Conservation (phyloP, 768 basidiomycete species). For the Boletus tylopilopsis region DNA sequence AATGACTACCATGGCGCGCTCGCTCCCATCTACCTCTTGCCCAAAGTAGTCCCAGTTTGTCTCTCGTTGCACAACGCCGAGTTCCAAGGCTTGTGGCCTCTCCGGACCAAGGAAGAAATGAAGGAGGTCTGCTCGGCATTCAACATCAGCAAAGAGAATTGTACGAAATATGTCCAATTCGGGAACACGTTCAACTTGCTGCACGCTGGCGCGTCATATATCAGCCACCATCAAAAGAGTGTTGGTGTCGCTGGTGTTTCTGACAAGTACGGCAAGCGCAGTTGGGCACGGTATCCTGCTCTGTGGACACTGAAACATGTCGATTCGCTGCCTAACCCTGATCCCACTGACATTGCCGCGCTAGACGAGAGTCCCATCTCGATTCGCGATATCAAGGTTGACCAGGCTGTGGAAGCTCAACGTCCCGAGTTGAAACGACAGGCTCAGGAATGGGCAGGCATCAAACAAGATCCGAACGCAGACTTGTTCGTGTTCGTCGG, state of each 20-base stretch:
- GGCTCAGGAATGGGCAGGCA: constrained; percentile 93
- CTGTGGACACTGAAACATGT: constrained; percentile 95
- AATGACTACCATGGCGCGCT: constrained; percentile 96
- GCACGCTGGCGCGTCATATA: constrained; percentile 90
- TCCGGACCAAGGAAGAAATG: constrained; percentile 97
- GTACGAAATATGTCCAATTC: constrained; percentile 96
- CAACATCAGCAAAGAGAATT: constrained; percentile 94
- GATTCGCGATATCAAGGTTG: constrained; percentile 71
- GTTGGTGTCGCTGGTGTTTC: constrained; percentile 95
- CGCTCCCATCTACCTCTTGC: constrained; percentile 86
- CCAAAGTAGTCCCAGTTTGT: constrained; percentile 86
- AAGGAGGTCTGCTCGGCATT: constrained; percentile 98
- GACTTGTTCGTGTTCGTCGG: constrained; percentile 96
- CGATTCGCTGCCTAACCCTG: constrained; percentile 92
- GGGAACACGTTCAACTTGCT: constrained; percentile 97
- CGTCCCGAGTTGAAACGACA: constrained; percentile 89
- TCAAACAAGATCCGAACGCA: constrained; percentile 85
- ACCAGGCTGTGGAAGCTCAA: constrained; percentile 79
- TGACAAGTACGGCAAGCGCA: constrained; percentile 96
- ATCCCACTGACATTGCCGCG: constrained; percentile 92
- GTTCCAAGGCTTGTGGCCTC: constrained; percentile 95
- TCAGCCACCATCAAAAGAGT: constrained; percentile 90
- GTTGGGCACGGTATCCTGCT: constrained; percentile 95
- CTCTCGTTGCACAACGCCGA: constrained; percentile 95
- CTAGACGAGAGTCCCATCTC: constrained; percentile 75